Base-by-base conservation (phyloP, 805 yeast species). In the Spathaspora gorwiae region DNA sequence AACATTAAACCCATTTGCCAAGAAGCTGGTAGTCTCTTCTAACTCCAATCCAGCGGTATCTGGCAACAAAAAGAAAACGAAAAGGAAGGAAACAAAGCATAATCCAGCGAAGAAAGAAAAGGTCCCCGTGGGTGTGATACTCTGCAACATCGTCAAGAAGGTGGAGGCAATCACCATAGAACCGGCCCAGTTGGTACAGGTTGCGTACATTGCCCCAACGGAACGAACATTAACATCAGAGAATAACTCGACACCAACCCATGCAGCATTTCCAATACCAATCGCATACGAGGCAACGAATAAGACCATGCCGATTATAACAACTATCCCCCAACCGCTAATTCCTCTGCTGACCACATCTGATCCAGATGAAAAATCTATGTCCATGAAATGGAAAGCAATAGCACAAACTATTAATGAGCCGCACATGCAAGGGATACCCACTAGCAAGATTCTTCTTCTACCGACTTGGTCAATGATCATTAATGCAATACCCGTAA, bases 191-290 rank as follows among this genome's bases (percentile, higher is more conserved):
- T 92, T 92, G 37, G 90, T 83, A 12, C 94, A 92, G 10, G 97
- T 88, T 1, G 97, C 90, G 57, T 80, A 84, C 47, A 96, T 87
- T 8, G 90, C 83, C 49, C 98, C 98, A 39, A 89, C 76, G 47
- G 96, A 95, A 63, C 99, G 81, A 31, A 92, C 97, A 50, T 82
- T 79, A 26, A 71, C 74, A 74, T 90, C 96, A 32, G 97, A 94
- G 70, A 94, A 90, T 59, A 92, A 72, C 67, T 92, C 99, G 46
- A 92, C 85, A 61, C 94, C 97, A 62, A 92, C 96, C 99, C 99
- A 92, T 46, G 98, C 97, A 45, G 89, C 94, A 64, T 92, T 90
- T 68, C 99, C 99, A 54, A 90, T 87, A 54, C 98, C 98, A 53
- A 88, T 72, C 40, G 97, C 96, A 62, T 90, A 92, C 44, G 84